These are phyloP conservation scores for Pontederia crassipes DNA, from an alignment of 176 grass and related monocot species.

Conservation along the genomic window DNA sequence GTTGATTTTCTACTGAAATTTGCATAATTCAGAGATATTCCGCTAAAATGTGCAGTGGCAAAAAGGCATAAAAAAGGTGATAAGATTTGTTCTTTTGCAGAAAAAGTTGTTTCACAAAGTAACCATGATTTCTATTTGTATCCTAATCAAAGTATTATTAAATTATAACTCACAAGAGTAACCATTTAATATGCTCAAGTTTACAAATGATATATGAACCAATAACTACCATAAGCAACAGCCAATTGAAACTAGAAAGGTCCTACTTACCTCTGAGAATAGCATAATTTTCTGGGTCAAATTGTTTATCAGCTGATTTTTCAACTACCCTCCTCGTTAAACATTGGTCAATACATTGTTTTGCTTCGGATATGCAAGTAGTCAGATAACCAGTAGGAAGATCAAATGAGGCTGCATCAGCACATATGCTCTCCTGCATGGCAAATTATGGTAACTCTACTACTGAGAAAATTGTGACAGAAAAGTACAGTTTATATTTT, in stretches of 20 bases:
- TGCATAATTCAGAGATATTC: no score
- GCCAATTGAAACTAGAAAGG: not conserved
- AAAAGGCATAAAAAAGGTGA: no score
- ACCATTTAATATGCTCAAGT: not conserved
- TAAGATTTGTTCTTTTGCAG: no score
- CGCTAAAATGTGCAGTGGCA: no score
- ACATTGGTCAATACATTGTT: conserved; percentile 84
- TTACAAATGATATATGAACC: not conserved
- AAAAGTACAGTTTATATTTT: no score
- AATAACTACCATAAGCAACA: not conserved
- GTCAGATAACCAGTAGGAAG: conserved; percentile 56
- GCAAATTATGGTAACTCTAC: conserved; percentile 22
- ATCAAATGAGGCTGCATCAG: conserved; percentile 96
- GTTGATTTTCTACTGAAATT: no score
- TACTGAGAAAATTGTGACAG: not conserved
- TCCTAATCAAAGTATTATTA: not conserved
- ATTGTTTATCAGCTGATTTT: conserved; percentile 69
- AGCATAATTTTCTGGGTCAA: conserved; percentile 96
- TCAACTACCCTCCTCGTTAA: conserved; percentile 50
- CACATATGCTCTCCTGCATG: conserved; percentile 86
- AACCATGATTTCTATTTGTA: not conserved
- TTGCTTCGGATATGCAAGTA: conserved; percentile 75
- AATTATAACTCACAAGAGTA: not conserved
- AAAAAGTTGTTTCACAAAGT: no score
- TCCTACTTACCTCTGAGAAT: conserved; percentile 65